These are phyloP conservation scores for Begonia masoniana DNA, from an alignment of 306 rosid species.

Conservation along the genomic window DNA sequence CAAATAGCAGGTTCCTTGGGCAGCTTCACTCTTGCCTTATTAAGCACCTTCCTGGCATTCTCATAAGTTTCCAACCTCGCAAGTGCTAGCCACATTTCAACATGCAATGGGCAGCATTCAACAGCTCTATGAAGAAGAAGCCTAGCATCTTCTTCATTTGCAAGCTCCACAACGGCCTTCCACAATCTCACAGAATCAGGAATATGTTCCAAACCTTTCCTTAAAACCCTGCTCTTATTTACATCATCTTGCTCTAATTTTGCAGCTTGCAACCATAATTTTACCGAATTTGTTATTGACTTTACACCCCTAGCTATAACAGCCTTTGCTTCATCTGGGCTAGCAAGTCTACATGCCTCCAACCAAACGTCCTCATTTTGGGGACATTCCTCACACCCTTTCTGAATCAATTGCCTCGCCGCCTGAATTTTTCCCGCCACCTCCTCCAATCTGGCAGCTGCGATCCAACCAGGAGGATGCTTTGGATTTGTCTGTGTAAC, in stretches of 20 bases:
- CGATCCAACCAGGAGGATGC: constrained; percentile 91
- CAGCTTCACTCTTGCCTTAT: constrained; percentile 68
- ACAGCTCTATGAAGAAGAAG: constrained; percentile 82
- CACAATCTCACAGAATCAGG: constrained; percentile 89
- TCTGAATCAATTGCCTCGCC: constrained; percentile 65
- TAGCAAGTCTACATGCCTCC: constrained; percentile 81
- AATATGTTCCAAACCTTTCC: constrained; percentile 77
- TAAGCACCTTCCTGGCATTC: constrained; percentile 68
- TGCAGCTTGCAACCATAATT: constrained; percentile 81
- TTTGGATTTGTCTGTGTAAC: constrained; percentile 79
- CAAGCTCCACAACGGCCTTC: constrained; percentile 93
- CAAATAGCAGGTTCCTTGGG: constrained; percentile 82
- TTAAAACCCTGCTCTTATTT: constrained; percentile 61
- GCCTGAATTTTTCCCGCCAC: constrained; percentile 78
- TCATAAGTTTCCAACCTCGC: constrained; percentile 85
- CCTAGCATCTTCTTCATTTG: constrained; percentile 78
- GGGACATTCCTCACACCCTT: constrained; percentile 88
- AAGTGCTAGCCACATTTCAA: constrained; percentile 84
- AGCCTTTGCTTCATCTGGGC: constrained; percentile 81
- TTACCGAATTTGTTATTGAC: constrained; percentile 67
- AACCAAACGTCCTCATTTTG: constrained; percentile 86
- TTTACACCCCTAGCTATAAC: constrained; percentile 74
- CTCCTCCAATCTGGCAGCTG: constrained; percentile 81
- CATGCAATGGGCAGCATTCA: constrained; percentile 82
- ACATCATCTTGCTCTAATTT: constrained; percentile 65